Base-by-base conservation (phyloP, 164 flowering plant species). In the Liquidambar formosana region DNA sequence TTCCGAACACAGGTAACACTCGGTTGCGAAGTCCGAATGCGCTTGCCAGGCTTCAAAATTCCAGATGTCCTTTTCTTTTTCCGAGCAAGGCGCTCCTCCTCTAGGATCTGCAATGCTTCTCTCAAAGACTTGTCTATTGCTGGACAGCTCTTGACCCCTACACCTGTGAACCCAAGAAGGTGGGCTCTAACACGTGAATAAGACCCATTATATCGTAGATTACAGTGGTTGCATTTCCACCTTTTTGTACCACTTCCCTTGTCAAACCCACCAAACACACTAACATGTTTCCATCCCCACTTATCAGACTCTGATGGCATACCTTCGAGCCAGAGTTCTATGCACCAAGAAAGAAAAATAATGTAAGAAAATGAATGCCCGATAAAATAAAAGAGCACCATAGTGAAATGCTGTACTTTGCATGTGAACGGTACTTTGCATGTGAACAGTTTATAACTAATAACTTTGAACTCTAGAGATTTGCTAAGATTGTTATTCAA, bases 201-300 rank as follows among this genome's bases (percentile, higher is more conserved):
- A 23, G 85, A 82, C 22, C 85, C 80, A 76, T 79, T 75, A 69
- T 79, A 82, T 63, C 83, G 69, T 28, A 77, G 57, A 65, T 71
- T 75, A 65, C 85, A 79, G 76, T 79, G 79, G 63, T 77, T 77
- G 61, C 85, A 79, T 73, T 82, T 79, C 85, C 85, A 79, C 69
- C 78, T 71, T 52, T 79, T 79, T 8, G 85, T 79, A 41, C 83
- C 83, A 63, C 79, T 76, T 56, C 80, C 79, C 64, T 75, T 69
- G 68, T 75, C 81, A 74, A 82, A 79, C 56, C 80, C 82, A 56
- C 82, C 81, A 63, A 72, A 79, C 57, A 79, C 81, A 63, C 73
- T 82, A 16, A 82, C 81, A 71, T 82, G 82, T 51, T 77, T 76
- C 82, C 81, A 82, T 27, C 81, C 82, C 85, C 81, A 82, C 70